Percentiles rank a stretch among this genome's conserved stretches.
Evolutionary conservation across 148 eudicot species (phyloP).

Genomic region (Dianthus caryophyllus): DNA sequence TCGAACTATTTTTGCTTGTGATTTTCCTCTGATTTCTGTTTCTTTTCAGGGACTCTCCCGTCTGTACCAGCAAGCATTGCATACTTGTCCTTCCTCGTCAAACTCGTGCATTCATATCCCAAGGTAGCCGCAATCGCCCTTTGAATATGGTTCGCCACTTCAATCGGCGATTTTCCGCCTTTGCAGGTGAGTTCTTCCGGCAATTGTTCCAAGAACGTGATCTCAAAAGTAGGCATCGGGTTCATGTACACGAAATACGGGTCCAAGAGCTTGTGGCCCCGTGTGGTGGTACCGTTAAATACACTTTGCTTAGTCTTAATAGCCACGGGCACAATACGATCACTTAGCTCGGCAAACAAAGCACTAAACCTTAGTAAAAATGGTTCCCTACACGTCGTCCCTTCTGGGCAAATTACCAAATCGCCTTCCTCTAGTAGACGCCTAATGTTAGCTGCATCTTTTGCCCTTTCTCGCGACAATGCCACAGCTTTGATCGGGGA

Average conservation of each 20-base stretch:
- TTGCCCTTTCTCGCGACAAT: slow-evolving; percentile 19
- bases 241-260: slow-evolving; percentile 26
- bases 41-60: slow-evolving; percentile 21
- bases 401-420: slow-evolving; percentile 27
- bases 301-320: slow-evolving; percentile 13
- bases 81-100: slow-evolving; percentile 40
- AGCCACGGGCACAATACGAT: slow-evolving; percentile 18
- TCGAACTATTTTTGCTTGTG: slow-evolving; percentile 2
- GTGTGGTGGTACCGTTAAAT: slow-evolving; percentile 29
- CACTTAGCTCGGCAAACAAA: slow-evolving; percentile 28
- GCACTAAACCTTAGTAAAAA: slow-evolving; percentile 34
- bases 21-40: slow-evolving; percentile 15
- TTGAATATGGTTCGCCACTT: slow-evolving; percentile 38
- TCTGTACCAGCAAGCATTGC: slow-evolving; percentile 32
- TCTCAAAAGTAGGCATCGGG: slow-evolving; percentile 22
- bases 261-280: slow-evolving; percentile 25
- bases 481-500: slow-evolving; percentile 19
- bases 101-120: slow-evolving; percentile 29
- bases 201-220: slow-evolving; percentile 28
- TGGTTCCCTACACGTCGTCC: slow-evolving; percentile 34
- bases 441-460: slow-evolving; percentile 22
- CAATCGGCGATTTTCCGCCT: slow-evolving; percentile 22
- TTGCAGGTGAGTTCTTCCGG: slow-evolving; percentile 25
- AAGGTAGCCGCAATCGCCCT: slow-evolving; percentile 25
- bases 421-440: slow-evolving; percentile 19